Percentiles rank a stretch among this genome's conserved stretches.
Evolutionary conservation across 768 basidiomycete species (phyloP).

Genomic region (Mycena polygramma): DNA sequence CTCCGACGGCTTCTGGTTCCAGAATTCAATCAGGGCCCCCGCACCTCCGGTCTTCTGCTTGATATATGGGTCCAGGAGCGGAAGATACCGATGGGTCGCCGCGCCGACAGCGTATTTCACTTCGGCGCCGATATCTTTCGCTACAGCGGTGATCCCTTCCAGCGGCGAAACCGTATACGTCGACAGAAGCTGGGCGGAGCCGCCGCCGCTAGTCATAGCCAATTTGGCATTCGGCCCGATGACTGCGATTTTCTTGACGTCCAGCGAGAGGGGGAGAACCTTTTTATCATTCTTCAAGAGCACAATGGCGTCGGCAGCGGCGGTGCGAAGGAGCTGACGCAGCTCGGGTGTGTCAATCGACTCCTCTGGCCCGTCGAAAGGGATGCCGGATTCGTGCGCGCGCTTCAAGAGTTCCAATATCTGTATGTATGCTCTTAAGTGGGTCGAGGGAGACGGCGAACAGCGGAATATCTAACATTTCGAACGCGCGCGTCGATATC

Average conservation of each 20-base stretch:
- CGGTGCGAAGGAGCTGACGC: constrained; percentile 61
- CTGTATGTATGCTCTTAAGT: constrained; percentile 46
- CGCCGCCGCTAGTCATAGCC: constrained; percentile 69
- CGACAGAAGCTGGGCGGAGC: constrained; percentile 66
- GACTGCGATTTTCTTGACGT: constrained; percentile 63
- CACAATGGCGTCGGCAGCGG: constrained; percentile 68
- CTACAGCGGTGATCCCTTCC: constrained; percentile 62
- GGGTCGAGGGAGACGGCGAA: not conserved
- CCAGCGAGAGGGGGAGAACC: constrained; percentile 60
- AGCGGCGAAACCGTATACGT: constrained; percentile 70
- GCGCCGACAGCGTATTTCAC: constrained; percentile 62
- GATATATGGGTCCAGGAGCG: constrained; percentile 63
- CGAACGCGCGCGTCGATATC: constrained; percentile 57
- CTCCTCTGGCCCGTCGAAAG: constrained; percentile 65
- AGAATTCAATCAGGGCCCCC: constrained; percentile 59
- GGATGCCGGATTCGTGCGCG: constrained; percentile 65
- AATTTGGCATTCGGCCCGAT: constrained; percentile 74
- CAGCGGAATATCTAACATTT: constrained; percentile 42
- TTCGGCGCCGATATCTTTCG: constrained; percentile 58
- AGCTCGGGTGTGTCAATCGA: constrained; percentile 60
- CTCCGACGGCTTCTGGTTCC: constrained; percentile 57
- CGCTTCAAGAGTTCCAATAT: constrained; percentile 62
- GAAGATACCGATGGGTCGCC: constrained; percentile 62
- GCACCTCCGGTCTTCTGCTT: constrained; percentile 49
- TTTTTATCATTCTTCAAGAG: constrained; percentile 70